These are phyloP conservation scores for Aspergillus candidus DNA, from an alignment of 2,329 filamentous ascomycete species.

Conservation along the genomic window DNA sequence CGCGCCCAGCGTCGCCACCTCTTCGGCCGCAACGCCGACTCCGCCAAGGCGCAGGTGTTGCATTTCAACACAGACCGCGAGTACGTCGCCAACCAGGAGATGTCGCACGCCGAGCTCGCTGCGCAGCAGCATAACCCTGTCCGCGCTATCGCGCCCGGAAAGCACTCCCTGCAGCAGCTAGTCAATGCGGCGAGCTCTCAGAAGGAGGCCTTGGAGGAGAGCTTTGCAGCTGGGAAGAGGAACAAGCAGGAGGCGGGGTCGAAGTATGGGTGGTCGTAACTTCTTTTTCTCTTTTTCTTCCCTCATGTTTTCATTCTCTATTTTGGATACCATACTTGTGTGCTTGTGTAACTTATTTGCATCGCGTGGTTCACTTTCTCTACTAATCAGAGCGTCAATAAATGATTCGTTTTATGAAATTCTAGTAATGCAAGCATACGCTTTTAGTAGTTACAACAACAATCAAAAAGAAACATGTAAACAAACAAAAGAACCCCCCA, in stretches of 20 bases:
- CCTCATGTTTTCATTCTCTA: not conserved
- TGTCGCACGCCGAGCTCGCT: constrained; percentile 55
- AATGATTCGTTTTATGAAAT: constrained; percentile 1
- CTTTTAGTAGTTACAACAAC: constrained; percentile 5
- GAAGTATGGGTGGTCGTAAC: constrained; percentile 69
- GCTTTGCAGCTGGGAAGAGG: constrained; percentile 72
- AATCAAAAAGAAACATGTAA: not conserved
- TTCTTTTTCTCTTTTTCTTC: not conserved
- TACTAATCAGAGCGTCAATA: not conserved
- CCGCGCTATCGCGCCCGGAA: constrained; percentile 73
- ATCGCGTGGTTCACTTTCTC: not conserved
- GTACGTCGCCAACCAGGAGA: constrained; percentile 75
- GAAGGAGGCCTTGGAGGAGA: constrained; percentile 82
- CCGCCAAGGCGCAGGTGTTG: constrained; percentile 60
- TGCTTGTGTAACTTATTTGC: constrained; percentile 1
- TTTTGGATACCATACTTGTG: constrained; percentile 10
- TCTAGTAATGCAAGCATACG: constrained; percentile 1
- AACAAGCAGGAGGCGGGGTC: constrained; percentile 77
- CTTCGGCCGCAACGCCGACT: constrained; percentile 60
- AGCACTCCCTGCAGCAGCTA: constrained; percentile 82
- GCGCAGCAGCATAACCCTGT: constrained; percentile 69
- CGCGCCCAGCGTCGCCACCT: constrained; percentile 72
- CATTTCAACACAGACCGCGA: constrained; percentile 87
- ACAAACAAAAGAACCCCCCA: constrained; percentile 1
- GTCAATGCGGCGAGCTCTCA: constrained; percentile 77